Base-by-base conservation (phyloP, 768 basidiomycete species). In the Lactarius indigo region DNA sequence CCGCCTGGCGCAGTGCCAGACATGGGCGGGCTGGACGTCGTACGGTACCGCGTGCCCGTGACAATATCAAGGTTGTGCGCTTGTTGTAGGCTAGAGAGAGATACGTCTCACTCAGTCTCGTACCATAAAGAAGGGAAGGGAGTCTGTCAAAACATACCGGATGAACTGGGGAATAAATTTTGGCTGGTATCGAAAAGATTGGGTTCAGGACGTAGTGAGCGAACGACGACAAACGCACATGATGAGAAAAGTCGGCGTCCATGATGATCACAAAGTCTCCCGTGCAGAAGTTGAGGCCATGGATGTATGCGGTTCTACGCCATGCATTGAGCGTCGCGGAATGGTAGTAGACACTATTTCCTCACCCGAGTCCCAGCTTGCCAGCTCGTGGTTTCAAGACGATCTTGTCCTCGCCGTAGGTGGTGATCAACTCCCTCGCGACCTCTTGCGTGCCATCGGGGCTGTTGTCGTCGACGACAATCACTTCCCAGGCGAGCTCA, bases 171-270 rank as follows among this genome's bases (percentile, higher is more conserved):
- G 93, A 64, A 96, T 95, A 75, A 95, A 96, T 78, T 96, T 96
- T 47, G 94, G 94, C 94, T 95, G 62, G 10, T 41, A 28, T 37
- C 26, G 33, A n/a, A n/a, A 13, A 35, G 23, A 30, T 57, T 13
- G 18, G 5, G 20, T 52, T 13, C 18, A 7, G 7, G n/a, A 39
- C 13, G 23, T 52, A 26, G 18, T 15, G 56, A 5, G 31, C 55
- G 31, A 13, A 31, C 33, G 15, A 31, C 20, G 20, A 37, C 20
- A 20, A 10, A 78, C 90, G 55, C 78, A 94, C 94, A 71, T 96
- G 94, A 73, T 96, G 94, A 6, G 93, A 95, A 77, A 96, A 95
- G 78, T 96, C 94, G 59, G 94, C 94, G 72, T 96, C 94, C 94
- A 96, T 96, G 75, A 96, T 96, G 74, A 96, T 92, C 26, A 95